Percentiles rank a stretch among this genome's conserved stretches.
These are phyloP conservation scores for Trametopsis cervina DNA, from an alignment of 768 basidiomycete species.

Conservation along the genomic window DNA sequence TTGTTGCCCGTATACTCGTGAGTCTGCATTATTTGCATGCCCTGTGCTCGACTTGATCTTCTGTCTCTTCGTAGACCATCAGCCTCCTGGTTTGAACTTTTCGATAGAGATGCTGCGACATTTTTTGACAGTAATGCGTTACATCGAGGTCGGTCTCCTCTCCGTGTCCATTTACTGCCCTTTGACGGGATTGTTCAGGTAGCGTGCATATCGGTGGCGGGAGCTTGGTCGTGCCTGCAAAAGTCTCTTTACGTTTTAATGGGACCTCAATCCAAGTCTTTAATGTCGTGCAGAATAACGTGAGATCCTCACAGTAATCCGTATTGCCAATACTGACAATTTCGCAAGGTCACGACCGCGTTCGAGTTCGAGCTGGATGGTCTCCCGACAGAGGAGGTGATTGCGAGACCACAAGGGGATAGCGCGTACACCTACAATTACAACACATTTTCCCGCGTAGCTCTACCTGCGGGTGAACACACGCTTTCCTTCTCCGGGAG, in stretches of 20 bases:
- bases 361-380: conserved; percentile 1
- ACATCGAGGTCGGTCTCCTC: too few species aligned
- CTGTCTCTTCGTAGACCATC: too few species aligned
- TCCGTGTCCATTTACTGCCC: too few species aligned
- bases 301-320: not conserved
- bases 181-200: too few species aligned
- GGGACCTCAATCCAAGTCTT: conserved; percentile 1
- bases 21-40: too few species aligned
- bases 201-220: too few species aligned
- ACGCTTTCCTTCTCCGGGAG: not conserved
- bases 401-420: not conserved
- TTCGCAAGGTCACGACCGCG: not conserved
- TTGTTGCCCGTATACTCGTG: too few species aligned
- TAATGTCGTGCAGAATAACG: not conserved
- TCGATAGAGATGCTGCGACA: too few species aligned
- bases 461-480: conserved; percentile 1
- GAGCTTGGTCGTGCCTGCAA: too few species aligned
- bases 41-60: not conserved
- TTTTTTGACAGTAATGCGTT: too few species aligned
- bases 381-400: not conserved
- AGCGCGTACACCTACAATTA: not conserved
- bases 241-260: not conserved
- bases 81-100: too few species aligned
- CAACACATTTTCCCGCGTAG: not conserved
- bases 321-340: not conserved